Evolutionary conservation across 257 asterid species (phyloP).

Genomic region (Voacanga thouarsii): DNA sequence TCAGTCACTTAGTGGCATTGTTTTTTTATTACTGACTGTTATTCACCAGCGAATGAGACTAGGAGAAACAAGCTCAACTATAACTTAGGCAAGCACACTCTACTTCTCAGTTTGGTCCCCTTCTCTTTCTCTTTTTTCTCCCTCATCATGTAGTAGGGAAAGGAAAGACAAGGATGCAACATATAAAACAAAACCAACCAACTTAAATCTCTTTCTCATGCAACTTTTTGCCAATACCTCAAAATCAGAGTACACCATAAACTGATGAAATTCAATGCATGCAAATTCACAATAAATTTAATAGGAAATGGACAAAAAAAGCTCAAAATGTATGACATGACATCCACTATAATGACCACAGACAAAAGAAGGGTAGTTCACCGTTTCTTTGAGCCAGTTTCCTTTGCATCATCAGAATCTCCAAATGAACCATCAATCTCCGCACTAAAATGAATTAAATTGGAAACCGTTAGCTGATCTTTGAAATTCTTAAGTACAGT

Average conservation of each 20-base stretch:
- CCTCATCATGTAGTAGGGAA: neutral
- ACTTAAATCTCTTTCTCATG: neutral
- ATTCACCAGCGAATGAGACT: slow-evolving; percentile 7
- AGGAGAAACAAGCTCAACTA: neutral
- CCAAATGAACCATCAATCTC: slow-evolving; percentile 67
- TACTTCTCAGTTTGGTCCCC: neutral
- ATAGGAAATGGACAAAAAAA: neutral
- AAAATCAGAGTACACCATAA: neutral
- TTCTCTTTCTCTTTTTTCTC: neutral
- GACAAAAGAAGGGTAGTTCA: slow-evolving; percentile 23
- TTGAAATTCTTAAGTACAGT: neutral
- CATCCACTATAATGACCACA: slow-evolving; percentile 9
- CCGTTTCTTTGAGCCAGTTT: slow-evolving; percentile 69
- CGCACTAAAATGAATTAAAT: slow-evolving; percentile 36
- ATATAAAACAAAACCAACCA: neutral
- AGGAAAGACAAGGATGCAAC: neutral
- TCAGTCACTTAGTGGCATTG: slow-evolving; percentile 7
- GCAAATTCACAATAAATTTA: neutral
- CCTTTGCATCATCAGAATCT: slow-evolving; percentile 56
- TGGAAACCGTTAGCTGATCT: slow-evolving; percentile 8
- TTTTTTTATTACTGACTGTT: neutral
- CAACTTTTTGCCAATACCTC: neutral
- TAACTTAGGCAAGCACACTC: neutral
- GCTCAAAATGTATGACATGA: neutral
- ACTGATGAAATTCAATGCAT: neutral